Percentiles rank a stretch among this genome's conserved stretches.
These are phyloP conservation scores for Diutina rugosa DNA, from an alignment of 1,139 yeast species.

Conservation along the genomic window DNA sequence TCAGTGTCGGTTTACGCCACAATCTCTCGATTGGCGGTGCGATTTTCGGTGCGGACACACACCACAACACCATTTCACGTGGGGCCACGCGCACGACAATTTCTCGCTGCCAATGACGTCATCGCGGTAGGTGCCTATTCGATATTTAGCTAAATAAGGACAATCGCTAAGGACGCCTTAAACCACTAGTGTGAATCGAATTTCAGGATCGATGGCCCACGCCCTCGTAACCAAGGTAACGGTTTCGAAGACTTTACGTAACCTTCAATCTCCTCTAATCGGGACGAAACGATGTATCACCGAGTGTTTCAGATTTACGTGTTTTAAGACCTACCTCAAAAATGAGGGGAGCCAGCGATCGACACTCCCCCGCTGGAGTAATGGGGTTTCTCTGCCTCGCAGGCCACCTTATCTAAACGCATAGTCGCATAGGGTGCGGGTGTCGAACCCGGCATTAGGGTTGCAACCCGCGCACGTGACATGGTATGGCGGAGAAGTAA, in stretches of 20 bases:
- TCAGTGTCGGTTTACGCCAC: no score
- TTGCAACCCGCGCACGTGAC: background rate
- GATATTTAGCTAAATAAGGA: background rate
- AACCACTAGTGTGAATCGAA: background rate
- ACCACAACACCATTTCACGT: background rate
- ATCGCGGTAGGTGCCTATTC: background rate
- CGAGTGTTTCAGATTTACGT: no score
- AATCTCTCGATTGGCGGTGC: no score
- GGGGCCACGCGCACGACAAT: background rate
- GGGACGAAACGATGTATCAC: no score
- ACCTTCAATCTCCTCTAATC: no score
- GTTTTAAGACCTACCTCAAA: no score
- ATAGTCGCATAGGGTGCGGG: background rate
- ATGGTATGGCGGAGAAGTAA: background rate
- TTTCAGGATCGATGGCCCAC: background rate
- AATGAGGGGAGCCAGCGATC: no score
- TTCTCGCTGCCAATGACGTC: background rate
- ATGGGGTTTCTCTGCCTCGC: background rate
- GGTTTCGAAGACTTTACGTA: background rate
- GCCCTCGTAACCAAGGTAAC: no score
- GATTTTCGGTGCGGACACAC: background rate
- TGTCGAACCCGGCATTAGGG: background rate
- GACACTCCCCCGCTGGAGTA: no score
- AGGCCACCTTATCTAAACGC: background rate
- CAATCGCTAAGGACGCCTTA: no score